Conservation (phyloP, 73 alveolate genomes). For the Uronychia setigera region DNA sequence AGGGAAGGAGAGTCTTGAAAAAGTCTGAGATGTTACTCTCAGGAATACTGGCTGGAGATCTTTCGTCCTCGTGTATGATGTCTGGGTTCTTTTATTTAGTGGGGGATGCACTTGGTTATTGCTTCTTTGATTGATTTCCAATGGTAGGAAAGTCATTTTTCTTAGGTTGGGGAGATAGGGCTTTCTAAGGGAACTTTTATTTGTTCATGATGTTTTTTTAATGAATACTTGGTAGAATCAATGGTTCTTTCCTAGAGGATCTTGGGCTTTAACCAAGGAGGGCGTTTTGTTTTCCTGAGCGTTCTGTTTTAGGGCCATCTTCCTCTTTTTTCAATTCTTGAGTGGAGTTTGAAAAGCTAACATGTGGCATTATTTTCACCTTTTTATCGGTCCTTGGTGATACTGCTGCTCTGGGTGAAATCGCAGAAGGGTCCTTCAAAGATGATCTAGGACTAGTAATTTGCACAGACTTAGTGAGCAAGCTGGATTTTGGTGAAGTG, state of each 20-base stretch:
- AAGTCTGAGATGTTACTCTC: neutral
- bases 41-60: neutral
- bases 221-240: too few species aligned
- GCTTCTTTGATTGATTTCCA: neutral
- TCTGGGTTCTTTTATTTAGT: neutral
- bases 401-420: too few species aligned
- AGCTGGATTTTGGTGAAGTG: neutral
- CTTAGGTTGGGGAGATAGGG: neutral
- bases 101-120: neutral
- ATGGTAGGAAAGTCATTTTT: too few species aligned
- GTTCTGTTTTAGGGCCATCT: too few species aligned
- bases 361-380: too few species aligned
- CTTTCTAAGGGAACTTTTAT: neutral
- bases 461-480: neutral
- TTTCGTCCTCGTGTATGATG: neutral
- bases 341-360: too few species aligned
- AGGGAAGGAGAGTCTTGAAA: neutral
- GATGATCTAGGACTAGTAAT: neutral
- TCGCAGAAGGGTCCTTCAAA: neutral
- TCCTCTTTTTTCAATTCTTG: too few species aligned
- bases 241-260: too few species aligned
- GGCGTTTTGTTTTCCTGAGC: too few species aligned
- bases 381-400: too few species aligned
- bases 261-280: too few species aligned
- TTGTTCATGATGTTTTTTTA: neutral